Evolutionary conservation across 306 rosid genomes (phyloP), one percentile per base, ranked within the genome.

Genomic region (Castanopsis chinensis): DNA sequence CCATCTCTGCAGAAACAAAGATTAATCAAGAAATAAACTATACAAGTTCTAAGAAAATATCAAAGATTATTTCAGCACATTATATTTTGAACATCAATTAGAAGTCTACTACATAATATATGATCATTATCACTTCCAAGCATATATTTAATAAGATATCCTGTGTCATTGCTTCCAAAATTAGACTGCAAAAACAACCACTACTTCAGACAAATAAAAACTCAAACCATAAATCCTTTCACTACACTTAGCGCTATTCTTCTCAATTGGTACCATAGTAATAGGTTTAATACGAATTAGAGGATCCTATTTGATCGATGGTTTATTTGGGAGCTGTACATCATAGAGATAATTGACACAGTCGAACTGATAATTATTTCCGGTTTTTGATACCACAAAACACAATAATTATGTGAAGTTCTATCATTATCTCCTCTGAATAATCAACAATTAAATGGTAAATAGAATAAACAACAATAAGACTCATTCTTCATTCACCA

Each of bases 1-100:
- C 94, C 98, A 92, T 94, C 37, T 86, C 89, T 85, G 41, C 67
- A 64, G 28, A 14, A 5, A 21, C 1, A 51, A 27, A 37, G 3
- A 61, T 5, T 37, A 51, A 28, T 28, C 7, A 51, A 12, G 15
- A 10, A 28, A 58, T 14, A n/a, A 55, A 58, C 45, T 57, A 51
- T 19, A 54, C 33, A 60, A 4, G 32, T 25, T 10, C 67, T 14
- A 23, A 60, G 32, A 21, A 21, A 28, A 60, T 2, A 23, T 21
- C 30, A 8, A 23, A 25, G 5, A 60, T 3, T 1, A 8, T 30
- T 4, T 21, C 23, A 3, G 33, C 67, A 60, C 2, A 3, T 23
- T 10, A 10, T 18, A 18, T n/a, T 20, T n/a, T 57, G 45, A 37
- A 7, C 11, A 37, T 37, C 45, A 37, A 37, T 7, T 7, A 37